Evolutionary conservation across 2,329 filamentous ascomycete species (phyloP).

Genomic region (Trichoderma sp.): DNA sequence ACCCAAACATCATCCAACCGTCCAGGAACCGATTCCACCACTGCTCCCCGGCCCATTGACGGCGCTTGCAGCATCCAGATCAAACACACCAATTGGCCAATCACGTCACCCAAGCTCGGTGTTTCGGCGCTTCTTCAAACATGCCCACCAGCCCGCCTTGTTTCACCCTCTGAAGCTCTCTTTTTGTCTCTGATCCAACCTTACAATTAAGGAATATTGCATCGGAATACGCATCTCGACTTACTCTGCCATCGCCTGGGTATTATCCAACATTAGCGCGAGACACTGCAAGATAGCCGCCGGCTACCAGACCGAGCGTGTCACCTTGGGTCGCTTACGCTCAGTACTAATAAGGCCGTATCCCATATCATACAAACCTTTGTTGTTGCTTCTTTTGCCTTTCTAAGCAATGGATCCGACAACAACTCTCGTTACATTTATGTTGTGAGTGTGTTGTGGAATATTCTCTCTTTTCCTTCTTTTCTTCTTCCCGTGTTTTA

Average conservation of each 20-base stretch:
- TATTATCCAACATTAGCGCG: neutral
- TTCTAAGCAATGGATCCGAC: conserved; percentile 54
- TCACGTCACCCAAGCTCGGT: conserved; percentile 10
- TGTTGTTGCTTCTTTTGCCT: neutral
- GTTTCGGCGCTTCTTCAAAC: conserved; percentile 25
- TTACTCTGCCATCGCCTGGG: neutral
- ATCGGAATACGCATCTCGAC: neutral
- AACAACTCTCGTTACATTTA: conserved; percentile 69
- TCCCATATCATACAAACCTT: neutral
- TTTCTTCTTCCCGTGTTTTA: conserved; percentile 24
- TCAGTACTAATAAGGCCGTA: conserved; percentile 9
- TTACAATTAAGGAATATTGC: conserved; percentile 1
- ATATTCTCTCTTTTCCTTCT: conserved; percentile 22
- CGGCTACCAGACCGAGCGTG: conserved; percentile 2
- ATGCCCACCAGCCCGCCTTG: conserved; percentile 21
- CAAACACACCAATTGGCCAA: conserved; percentile 21
- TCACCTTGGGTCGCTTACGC: neutral
- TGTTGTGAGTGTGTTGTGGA: conserved; percentile 57
- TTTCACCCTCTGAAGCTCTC: conserved; percentile 22
- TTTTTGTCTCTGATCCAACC: neutral
- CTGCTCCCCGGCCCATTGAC: neutral
- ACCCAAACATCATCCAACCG: conserved; percentile 12
- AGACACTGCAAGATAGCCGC: conserved; percentile 10
- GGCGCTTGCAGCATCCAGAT: conserved; percentile 22
- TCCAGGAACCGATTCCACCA: conserved; percentile 10